Conservation (phyloP, 352 stramenopile genomes). For the Pelagophyceae sp. region DNA sequence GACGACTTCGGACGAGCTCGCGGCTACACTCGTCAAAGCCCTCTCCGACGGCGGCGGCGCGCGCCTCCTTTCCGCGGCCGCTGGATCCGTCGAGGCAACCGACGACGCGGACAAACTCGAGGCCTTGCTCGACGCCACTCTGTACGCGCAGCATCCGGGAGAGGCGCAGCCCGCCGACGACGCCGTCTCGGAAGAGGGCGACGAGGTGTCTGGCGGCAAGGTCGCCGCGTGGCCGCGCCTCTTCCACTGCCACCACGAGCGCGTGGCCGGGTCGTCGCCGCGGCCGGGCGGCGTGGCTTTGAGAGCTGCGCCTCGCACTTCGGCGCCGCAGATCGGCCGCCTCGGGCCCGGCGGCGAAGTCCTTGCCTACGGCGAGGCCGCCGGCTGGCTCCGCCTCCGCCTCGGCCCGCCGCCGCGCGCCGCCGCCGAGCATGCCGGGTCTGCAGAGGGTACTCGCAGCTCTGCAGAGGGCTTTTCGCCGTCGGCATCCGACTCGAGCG, state of each 20-base stretch:
- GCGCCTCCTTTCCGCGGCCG: too few species aligned
- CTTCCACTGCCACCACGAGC: neutral
- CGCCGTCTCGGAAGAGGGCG: neutral
- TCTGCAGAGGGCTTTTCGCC: too few species aligned
- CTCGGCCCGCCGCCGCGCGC: neutral
- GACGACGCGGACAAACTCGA: neutral
- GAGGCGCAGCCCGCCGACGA: neutral
- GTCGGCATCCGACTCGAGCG: neutral
- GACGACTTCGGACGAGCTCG: too few species aligned
- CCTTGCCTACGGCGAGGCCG: neutral
- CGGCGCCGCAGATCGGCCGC: neutral
- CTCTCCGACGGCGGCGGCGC: too few species aligned
- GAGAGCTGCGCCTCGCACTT: neutral
- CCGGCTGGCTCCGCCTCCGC: slow-evolving; percentile 3
- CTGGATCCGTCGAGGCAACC: neutral
- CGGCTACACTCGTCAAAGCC: too few species aligned
- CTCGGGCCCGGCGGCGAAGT: neutral
- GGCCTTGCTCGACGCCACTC: neutral
- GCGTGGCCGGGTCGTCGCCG: neutral
- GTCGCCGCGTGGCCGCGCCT: neutral
- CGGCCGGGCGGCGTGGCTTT: neutral
- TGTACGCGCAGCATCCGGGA: too few species aligned
- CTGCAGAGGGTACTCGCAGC: neutral
- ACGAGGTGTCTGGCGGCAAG: too few species aligned
- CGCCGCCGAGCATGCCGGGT: neutral